Evolutionary conservation across 371 early-diverging fungal species (phyloP).

Genomic region (Actinomucor elegans): DNA sequence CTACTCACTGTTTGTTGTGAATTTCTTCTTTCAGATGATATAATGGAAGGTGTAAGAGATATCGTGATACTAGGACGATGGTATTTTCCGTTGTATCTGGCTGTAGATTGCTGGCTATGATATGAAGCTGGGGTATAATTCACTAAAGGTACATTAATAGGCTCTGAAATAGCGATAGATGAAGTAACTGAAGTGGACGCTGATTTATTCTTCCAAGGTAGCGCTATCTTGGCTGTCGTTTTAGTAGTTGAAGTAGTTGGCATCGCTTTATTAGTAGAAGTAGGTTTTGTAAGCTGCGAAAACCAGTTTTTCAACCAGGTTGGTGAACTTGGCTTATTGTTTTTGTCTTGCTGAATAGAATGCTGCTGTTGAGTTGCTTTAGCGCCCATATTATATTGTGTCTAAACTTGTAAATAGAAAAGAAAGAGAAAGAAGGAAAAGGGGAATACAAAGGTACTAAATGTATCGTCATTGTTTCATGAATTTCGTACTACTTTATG

Average conservation of each 20-base stretch:
- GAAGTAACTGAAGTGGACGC: background rate
- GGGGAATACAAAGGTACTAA: no score
- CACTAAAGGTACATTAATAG: background rate
- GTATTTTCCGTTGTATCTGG: background rate
- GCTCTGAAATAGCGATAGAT: background rate
- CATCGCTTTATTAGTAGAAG: background rate
- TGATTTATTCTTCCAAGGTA: constrained; percentile 5
- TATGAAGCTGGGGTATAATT: background rate
- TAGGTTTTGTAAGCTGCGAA: constrained; percentile 10
- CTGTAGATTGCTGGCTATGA: background rate
- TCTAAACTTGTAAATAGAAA: background rate
- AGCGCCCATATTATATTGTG: background rate
- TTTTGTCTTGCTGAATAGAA: background rate
- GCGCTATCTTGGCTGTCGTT: background rate
- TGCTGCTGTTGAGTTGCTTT: constrained; percentile 4
- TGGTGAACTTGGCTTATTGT: background rate
- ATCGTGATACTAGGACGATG: constrained; percentile 20
- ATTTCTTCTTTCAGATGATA: constrained; percentile 25
- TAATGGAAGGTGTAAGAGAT: background rate
- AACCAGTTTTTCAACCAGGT: constrained; percentile 24
- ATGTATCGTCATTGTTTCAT: constrained; percentile 20
- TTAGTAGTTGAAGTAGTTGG: background rate
- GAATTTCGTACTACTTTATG: constrained; percentile 10
- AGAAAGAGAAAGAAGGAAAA: constrained; percentile 1
- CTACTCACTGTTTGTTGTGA: constrained; percentile 34